A percentile compares a stretch with the other conserved stretches of the same genome.
phyloP scores from a whole-genome alignment of 2,329 filamentous ascomycete species.

The Monosporascus cannonballus region DNA sequence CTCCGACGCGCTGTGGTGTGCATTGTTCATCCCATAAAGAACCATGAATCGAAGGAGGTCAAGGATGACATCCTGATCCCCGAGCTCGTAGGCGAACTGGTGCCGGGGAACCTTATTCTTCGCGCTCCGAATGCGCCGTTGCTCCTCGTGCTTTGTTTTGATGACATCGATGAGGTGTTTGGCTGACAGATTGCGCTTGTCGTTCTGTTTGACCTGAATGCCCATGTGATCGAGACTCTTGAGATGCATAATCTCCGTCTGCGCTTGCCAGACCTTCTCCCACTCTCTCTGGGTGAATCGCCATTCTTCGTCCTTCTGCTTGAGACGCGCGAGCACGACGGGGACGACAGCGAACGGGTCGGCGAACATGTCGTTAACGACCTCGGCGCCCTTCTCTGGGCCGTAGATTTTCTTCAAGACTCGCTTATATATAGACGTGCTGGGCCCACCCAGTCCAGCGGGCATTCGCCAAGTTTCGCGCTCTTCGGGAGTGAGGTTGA shows the following conservation, averaged over 20 bases:
- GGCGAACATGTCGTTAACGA: slow-evolving; percentile 80
- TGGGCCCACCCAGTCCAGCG: slow-evolving; percentile 80
- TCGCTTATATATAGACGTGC: slow-evolving; percentile 92
- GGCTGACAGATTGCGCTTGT: slow-evolving; percentile 85
- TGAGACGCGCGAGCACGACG: slow-evolving; percentile 79
- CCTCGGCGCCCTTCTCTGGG: slow-evolving; percentile 71
- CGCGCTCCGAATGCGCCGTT: slow-evolving; percentile 64
- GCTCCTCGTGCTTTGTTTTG: slow-evolving; percentile 88
- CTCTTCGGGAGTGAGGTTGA: slow-evolving; percentile 70
- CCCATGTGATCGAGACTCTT: slow-evolving; percentile 97
- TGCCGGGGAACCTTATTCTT: slow-evolving; percentile 57
- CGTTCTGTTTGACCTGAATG: slow-evolving; percentile 77
- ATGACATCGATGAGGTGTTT: slow-evolving; percentile 89
- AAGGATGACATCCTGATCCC: slow-evolving; percentile 61
- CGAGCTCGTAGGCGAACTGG: slow-evolving; percentile 72
- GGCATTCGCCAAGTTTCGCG: slow-evolving; percentile 72
- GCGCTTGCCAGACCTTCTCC: slow-evolving; percentile 97
- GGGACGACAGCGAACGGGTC: slow-evolving; percentile 84
- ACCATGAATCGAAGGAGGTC: slow-evolving; percentile 58
- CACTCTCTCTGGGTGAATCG: slow-evolving; percentile 94
- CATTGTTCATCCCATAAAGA: slow-evolving; percentile 60
- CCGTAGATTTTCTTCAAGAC: slow-evolving; percentile 98
- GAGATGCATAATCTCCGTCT: slow-evolving; percentile 91
- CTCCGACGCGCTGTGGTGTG: slow-evolving; percentile 64
- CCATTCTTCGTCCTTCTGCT: slow-evolving; percentile 97